Percentiles rank a stretch among this genome's conserved stretches.
phyloP scores from a whole-genome alignment of 163 green algal genomes.

The Scenedesmus sp. region DNA sequence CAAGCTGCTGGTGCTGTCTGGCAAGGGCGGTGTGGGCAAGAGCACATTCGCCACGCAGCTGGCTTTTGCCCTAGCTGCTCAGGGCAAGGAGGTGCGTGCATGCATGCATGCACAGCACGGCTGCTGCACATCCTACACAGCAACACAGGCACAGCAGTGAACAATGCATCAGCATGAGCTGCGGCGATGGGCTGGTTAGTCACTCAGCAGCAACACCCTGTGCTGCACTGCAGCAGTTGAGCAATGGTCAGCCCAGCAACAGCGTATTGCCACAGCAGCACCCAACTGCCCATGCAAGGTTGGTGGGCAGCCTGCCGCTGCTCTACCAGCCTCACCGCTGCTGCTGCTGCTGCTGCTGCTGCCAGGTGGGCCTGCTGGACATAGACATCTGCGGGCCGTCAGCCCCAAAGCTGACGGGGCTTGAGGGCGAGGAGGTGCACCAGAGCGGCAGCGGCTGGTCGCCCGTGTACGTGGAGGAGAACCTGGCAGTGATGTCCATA shows the following conservation, averaged over 20 bases:
- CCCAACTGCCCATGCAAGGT: neutral
- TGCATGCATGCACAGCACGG: neutral
- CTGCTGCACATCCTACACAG: neutral
- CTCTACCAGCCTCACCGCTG: neutral
- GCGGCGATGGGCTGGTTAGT: no score
- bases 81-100: conserved; percentile 81
- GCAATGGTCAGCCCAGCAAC: no score
- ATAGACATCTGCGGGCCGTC: conserved; percentile 99
- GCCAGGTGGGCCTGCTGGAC: conserved; percentile 95
- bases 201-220: no score
- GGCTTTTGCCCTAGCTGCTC: conserved; percentile 87
- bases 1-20: conserved; percentile 96
- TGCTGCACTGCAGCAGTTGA: no score
- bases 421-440: conserved; percentile 91
- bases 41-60: conserved; percentile 96
- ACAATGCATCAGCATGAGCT: neutral
- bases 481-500: conserved; percentile 95
- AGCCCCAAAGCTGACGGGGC: conserved; percentile 94
- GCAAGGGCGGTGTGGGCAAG: conserved; percentile 98
- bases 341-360: neutral
- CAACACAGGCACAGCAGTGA: neutral
- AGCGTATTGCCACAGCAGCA: no score
- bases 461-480: conserved; percentile 95
- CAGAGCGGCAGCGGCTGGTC: conserved; percentile 87
- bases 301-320: neutral